Evolutionary conservation across 1,139 yeast genomes (phyloP), one percentile per base, ranked within the genome.

Genomic region (Debaryomycetaceae sp.): DNA sequence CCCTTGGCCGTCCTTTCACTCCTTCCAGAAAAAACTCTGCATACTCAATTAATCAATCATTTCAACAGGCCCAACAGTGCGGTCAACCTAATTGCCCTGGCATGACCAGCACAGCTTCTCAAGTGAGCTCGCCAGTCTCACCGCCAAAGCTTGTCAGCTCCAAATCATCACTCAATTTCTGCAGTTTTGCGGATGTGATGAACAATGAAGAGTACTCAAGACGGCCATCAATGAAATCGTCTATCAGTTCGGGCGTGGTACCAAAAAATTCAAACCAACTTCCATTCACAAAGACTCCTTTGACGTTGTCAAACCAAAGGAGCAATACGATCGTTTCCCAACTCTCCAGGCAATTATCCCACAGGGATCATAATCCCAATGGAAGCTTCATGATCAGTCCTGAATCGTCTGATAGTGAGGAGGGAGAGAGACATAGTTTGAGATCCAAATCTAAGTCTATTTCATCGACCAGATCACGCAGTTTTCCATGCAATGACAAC

Each of bases 131-230:
- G 13, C 61, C 61, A 40, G 60, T 59, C 38, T 62, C 70, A 6
- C 74, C 76, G 3, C 79, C 64, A 42, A 69, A 59, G 55, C 69
- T 62, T 49, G 51, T 56, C 31, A 51, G 61, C 37, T 61, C 72
- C 11, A 62, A 71, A 43, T 81, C 83, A n/a, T 67, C 81, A 1
- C 67, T 85, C 32, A 78, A 81, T 36, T 86, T 86, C 58, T 84
- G 80, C 55, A 82, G 91, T 4, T 87, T 83, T 58, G 95, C 92
- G 4, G 95, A 87, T 51, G 75, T 87, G 73, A 74, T 86, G 45
- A 75, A 70, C 49, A 79, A 75, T 53, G 89, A 83, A 56, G 86
- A 71, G 56, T 66, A 64, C 44, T 65, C 75, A 31, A 73, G 83
- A 56, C 73, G 87, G 58, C 87, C 87, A 17, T 71, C 82, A 15